A percentile compares a stretch with the other conserved stretches of the same genome.
Evolutionary conservation across 2,329 filamentous ascomycete genomes (phyloP).

Genomic region (Cordyceps militaris): DNA sequence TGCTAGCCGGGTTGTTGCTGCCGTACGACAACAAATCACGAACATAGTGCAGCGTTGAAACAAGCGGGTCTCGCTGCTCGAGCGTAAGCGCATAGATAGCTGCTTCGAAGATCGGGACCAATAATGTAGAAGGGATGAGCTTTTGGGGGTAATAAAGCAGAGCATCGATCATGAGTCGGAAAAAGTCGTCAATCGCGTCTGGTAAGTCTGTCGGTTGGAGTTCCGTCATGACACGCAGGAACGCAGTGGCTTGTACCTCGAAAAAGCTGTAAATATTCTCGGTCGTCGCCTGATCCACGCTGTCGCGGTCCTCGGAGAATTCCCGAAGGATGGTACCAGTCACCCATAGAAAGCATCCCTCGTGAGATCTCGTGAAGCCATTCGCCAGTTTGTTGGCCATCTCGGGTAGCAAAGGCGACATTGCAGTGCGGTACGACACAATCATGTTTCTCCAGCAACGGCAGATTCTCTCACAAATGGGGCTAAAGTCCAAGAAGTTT

Average conservation of each 20-base stretch:
- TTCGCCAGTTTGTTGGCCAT: constrained; percentile 83
- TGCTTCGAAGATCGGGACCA: constrained; percentile 78
- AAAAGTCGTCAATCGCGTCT: constrained; percentile 90
- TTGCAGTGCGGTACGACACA: constrained; percentile 86
- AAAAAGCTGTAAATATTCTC: constrained; percentile 91
- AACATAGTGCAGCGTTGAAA: constrained; percentile 86
- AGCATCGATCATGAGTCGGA: constrained; percentile 84
- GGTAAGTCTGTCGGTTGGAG: constrained; percentile 68
- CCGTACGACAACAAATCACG: constrained; percentile 88
- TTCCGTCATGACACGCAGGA: constrained; percentile 83
- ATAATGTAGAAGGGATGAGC: constrained; percentile 70
- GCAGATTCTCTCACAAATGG: constrained; percentile 89
- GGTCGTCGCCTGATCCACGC: constrained; percentile 73
- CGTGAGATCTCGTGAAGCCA: constrained; percentile 77
- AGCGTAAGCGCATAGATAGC: constrained; percentile 79
- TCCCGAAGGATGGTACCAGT: constrained; percentile 91
- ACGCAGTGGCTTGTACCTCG: constrained; percentile 83
- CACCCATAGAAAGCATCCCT: constrained; percentile 98
- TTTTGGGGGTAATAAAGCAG: constrained; percentile 86
- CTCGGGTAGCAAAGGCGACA: constrained; percentile 73
- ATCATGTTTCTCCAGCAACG: constrained; percentile 97
- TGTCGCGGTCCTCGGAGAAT: constrained; percentile 84
- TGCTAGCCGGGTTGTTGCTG: constrained; percentile 63
- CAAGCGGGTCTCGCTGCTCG: constrained; percentile 85
- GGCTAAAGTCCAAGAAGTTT: constrained; percentile 76